Evolutionary conservation across 352 stramenopile species (phyloP).

Genomic region (Phytopythium delawarense): DNA sequence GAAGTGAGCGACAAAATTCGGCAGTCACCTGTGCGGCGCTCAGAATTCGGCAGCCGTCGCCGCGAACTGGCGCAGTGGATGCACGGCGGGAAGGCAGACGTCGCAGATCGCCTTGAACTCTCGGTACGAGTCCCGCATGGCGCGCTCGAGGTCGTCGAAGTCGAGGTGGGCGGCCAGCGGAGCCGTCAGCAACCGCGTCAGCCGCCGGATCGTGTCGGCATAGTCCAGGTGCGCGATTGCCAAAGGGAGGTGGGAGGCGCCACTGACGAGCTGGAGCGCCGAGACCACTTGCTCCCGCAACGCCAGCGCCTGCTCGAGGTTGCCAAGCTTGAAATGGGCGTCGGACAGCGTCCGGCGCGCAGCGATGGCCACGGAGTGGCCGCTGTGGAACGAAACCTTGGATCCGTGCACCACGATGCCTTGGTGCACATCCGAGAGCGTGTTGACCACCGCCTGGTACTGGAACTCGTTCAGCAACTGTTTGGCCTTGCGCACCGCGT

Average conservation of each 20-base stretch:
- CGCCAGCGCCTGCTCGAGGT: slow-evolving; percentile 24
- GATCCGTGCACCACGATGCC: slow-evolving; percentile 21
- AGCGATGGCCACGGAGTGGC: slow-evolving; percentile 30
- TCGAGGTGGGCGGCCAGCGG: slow-evolving; percentile 16
- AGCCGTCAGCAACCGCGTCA: slow-evolving; percentile 18
- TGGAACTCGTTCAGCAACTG: slow-evolving; percentile 21
- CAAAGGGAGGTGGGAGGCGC: slow-evolving; percentile 26
- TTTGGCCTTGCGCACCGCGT: slow-evolving; percentile 24
- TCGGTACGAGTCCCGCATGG: slow-evolving; percentile 30
- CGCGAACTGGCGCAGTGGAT: slow-evolving; percentile 19
- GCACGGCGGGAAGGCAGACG: slow-evolving; percentile 24
- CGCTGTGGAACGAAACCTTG: slow-evolving; percentile 24
- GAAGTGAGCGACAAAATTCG: neutral
- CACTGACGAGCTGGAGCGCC: slow-evolving; percentile 22
- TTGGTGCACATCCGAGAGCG: slow-evolving; percentile 15
- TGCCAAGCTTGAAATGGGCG: slow-evolving; percentile 35
- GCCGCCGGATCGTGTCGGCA: slow-evolving; percentile 22
- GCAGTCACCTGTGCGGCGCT: neutral
- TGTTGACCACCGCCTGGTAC: slow-evolving; percentile 21
- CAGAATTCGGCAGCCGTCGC: neutral
- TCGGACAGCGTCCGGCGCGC: slow-evolving; percentile 25
- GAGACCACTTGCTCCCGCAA: slow-evolving; percentile 22
- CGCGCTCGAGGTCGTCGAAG: slow-evolving; percentile 18
- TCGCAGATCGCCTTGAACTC: slow-evolving; percentile 25
- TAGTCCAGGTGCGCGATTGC: slow-evolving; percentile 39